phyloP scores from a whole-genome alignment of 768 basidiomycete genomes.

The Cystofilobasidium macerans region DNA sequence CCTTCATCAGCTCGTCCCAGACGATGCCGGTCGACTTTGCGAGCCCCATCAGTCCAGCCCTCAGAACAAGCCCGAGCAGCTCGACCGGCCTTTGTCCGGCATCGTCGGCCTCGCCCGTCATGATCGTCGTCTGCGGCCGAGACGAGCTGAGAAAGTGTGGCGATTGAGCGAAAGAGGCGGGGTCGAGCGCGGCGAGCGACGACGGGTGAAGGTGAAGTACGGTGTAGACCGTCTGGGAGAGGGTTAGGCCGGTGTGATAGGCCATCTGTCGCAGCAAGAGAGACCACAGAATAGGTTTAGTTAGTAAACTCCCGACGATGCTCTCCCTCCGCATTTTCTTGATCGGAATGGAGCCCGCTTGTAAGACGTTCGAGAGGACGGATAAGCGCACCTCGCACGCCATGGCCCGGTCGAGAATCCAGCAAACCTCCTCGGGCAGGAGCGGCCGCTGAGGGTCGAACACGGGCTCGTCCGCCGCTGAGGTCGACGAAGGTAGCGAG shows the following conservation, averaged over 20 bases:
- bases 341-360: too few species aligned
- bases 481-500: neutral
- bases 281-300: too few species aligned
- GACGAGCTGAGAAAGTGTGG: constrained; percentile 37
- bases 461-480: constrained; percentile 35
- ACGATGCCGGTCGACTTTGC: constrained; percentile 71
- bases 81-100: constrained; percentile 45
- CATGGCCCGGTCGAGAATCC: constrained; percentile 68
- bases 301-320: too few species aligned
- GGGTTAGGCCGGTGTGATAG: constrained; percentile 72
- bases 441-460: constrained; percentile 59
- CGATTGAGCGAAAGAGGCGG: neutral
- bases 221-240: constrained; percentile 79
- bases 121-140: too few species aligned
- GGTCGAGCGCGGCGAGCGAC: constrained; percentile 35
- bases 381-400: constrained; percentile 54
- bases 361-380: too few species aligned
- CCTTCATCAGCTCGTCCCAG: constrained; percentile 70
- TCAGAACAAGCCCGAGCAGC: constrained; percentile 58
- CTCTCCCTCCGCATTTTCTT: too few species aligned
- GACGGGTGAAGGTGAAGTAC: constrained; percentile 54
- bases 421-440: constrained; percentile 70
- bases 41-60: constrained; percentile 55
- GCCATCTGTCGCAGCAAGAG: constrained; percentile 49
- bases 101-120: too few species aligned